phyloP scores from a whole-genome alignment of 345 rosid genomes.

The Ceriops tagal region DNA sequence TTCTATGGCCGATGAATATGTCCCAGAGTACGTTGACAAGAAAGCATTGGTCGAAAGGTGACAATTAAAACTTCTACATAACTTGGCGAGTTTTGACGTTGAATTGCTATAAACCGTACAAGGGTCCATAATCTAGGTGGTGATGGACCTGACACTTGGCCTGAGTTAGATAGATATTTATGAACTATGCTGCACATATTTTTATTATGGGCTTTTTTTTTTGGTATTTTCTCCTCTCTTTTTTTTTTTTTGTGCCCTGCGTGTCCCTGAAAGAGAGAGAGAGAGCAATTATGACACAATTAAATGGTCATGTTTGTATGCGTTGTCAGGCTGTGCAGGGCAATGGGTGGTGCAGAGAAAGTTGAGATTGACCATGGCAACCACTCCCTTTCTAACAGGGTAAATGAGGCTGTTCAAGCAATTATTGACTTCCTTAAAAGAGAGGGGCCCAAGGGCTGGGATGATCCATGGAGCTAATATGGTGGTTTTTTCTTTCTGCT shows the following conservation, averaged over 20 bases:
- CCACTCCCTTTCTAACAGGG: conserved; percentile 89
- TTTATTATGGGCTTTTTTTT: no score
- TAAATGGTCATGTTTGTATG: conserved; percentile 2
- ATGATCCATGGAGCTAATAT: conserved; percentile 87
- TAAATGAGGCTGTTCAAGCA: conserved; percentile 69
- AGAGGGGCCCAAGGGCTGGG: conserved; percentile 95
- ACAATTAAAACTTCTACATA: background rate
- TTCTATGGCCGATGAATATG: conserved; percentile 91
- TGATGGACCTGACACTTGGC: background rate
- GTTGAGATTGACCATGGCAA: conserved; percentile 86
- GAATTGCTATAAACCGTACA: no score
- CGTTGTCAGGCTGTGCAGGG: conserved; percentile 69
- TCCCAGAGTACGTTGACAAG: conserved; percentile 85
- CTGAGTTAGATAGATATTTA: background rate
- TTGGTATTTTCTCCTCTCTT: no score
- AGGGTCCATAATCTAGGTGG: background rate
- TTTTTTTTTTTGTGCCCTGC: background rate
- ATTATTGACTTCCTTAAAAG: conserved; percentile 69
- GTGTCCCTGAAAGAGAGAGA: background rate
- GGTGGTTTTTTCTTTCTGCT: conserved; percentile 4
- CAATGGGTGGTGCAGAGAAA: conserved; percentile 94
- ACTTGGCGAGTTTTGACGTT: no score
- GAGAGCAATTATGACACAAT: background rate
- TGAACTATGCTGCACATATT: background rate
- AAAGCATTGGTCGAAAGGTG: conserved; percentile 86